Conservation (phyloP, 352 stramenopile genomes). For the Pythium phragmitis region DNA sequence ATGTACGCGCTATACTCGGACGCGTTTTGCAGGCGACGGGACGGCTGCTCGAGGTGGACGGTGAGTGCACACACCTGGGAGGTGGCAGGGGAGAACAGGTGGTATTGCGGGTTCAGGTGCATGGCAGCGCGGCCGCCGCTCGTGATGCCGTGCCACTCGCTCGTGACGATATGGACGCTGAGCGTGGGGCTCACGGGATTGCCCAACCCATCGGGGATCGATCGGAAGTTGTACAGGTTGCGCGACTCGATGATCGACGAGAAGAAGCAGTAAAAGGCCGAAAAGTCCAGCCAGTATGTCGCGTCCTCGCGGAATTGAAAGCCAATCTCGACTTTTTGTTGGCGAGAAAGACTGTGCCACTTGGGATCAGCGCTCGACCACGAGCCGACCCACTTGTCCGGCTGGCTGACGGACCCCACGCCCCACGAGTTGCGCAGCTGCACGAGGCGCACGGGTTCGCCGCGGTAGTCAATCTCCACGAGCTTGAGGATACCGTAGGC, state of each 20-base stretch:
- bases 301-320: slow-evolving; percentile 81
- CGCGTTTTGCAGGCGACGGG: slow-evolving; percentile 69
- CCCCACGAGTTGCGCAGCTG: slow-evolving; percentile 85
- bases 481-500: slow-evolving; percentile 77
- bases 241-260: slow-evolving; percentile 71
- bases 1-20: slow-evolving; percentile 78
- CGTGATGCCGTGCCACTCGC: slow-evolving; percentile 82
- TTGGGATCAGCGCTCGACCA: slow-evolving; percentile 72
- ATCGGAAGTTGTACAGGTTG: slow-evolving; percentile 85
- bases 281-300: slow-evolving; percentile 85
- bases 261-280: slow-evolving; percentile 79
- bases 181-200: slow-evolving; percentile 56
- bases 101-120: slow-evolving; percentile 86
- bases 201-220: slow-evolving; percentile 55
- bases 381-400: slow-evolving; percentile 64
- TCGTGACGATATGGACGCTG: slow-evolving; percentile 70
- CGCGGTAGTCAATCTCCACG: slow-evolving; percentile 67
- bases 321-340: slow-evolving; percentile 70
- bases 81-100: slow-evolving; percentile 60
- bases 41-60: slow-evolving; percentile 74
- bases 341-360: slow-evolving; percentile 70
- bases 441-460: slow-evolving; percentile 52
- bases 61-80: slow-evolving; percentile 49
- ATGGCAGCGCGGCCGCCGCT: slow-evolving; percentile 75
- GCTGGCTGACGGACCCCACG: slow-evolving; percentile 52